Evolutionary conservation across 2,329 filamentous ascomycete species (phyloP), one percentile per base, ranked within the genome.

Genomic region (Allantophomopsis lycopodina): DNA sequence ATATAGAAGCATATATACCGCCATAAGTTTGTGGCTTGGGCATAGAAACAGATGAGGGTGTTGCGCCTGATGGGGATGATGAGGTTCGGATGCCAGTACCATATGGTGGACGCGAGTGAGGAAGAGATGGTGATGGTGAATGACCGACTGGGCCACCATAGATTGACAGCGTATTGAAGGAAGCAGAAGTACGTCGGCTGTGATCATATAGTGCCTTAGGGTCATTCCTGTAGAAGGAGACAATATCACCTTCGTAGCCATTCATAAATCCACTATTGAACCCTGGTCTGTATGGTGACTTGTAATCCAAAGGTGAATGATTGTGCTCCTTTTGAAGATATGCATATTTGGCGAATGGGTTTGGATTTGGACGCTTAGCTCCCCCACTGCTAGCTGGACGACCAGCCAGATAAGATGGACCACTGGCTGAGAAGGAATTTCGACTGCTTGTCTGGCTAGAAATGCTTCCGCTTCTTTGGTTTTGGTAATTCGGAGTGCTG

Each of bases 311-410:
- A 5, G 68, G 60, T 42, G 61, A 72, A 65, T 69, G 68, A 45
- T 77, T 77, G 46, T 76, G 66, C 44, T 78, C 61, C 18, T 72
- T 64, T 46, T 76, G 71, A 52, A 77, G 72, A 51, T 74, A 79
- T 2, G 63, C 57, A 48, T 58, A 58, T 40, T 57, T 57, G 2
- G 48, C 45, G 42, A 56, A 56, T 11, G 49, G 48, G 40, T 48
- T 55, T 32, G 47, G 44, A 6, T 20, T 36, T n/a, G 37, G 21
- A 7, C 28, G 20, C 6, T 33, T 17, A 14, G 15, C 16, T n/a
- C 20, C 21, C n/a, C 16, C 14, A 5, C 7, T n/a, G 21, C 30
- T 33, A 23, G 16, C 4, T 34, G 15, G 31, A 10, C 30, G 38
- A 36, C 14, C 35, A 21, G 13, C 35, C 13, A 18, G 14, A 18